Percentiles rank a stretch among this genome's conserved stretches.
These are phyloP conservation scores for Xylaria flabelliformis DNA, from an alignment of 495 filamentous ascomycete species.

Conservation along the genomic window DNA sequence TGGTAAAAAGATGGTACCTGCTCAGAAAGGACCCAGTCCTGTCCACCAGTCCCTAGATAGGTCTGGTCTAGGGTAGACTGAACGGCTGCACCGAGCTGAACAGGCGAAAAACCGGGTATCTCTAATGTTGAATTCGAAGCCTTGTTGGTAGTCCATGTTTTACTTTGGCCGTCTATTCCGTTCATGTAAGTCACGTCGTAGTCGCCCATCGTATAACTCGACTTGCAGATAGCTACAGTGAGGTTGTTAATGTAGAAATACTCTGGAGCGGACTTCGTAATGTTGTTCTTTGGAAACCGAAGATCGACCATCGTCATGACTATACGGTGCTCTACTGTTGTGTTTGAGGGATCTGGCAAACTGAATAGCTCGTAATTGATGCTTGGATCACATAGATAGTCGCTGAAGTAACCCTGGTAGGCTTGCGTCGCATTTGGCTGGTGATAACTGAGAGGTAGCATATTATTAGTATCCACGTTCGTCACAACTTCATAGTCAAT, in stretches of 20 bases:
- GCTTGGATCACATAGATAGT: slow-evolving; percentile 23
- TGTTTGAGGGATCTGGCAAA: slow-evolving; percentile 15
- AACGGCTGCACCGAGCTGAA: slow-evolving; percentile 23
- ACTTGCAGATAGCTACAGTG: slow-evolving; percentile 25
- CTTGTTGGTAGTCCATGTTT: slow-evolving; percentile 2
- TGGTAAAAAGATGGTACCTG: slow-evolving; percentile 30
- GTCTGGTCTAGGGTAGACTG: slow-evolving; percentile 15
- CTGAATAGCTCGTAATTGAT: slow-evolving; percentile 8
- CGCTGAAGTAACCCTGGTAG: slow-evolving; percentile 26
- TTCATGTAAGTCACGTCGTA: slow-evolving; percentile 16
- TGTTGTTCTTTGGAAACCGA: slow-evolving; percentile 17
- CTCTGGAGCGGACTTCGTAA: not conserved
- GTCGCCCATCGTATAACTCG: slow-evolving; percentile 19
- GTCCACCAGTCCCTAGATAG: slow-evolving; percentile 23
- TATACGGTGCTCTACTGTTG: slow-evolving; percentile 9
- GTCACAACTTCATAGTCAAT: not conserved
- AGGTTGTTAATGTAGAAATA: slow-evolving; percentile 28
- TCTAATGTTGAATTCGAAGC: slow-evolving; percentile 5
- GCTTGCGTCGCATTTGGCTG: slow-evolving; percentile 26
- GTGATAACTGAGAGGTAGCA: slow-evolving; percentile 16
- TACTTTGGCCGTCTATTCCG: slow-evolving; percentile 4
- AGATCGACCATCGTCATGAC: slow-evolving; percentile 29
- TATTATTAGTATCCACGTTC: not conserved
- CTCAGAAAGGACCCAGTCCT: slow-evolving; percentile 25
- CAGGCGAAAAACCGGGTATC: slow-evolving; percentile 14